Base-by-base conservation (phyloP, 306 rosid species). In the Citrullus colocynthis region DNA sequence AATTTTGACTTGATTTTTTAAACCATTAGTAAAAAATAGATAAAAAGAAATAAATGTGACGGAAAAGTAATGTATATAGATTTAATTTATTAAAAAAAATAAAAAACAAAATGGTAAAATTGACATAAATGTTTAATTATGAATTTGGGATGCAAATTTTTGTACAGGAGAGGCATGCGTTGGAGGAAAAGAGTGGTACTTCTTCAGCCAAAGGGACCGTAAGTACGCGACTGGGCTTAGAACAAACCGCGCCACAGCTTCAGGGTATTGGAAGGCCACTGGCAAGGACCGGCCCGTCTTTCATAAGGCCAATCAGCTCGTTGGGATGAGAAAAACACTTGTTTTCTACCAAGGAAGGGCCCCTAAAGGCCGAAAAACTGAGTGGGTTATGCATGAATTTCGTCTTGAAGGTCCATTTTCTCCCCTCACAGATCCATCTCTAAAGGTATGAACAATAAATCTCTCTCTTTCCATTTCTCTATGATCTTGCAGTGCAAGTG, bases 311-410 rank as follows among this genome's bases (percentile, higher is more conserved):
- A 69, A 30, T 18, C 83, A 80, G 9, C 96, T 91, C 73, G 96
- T 93, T 10, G 98, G 98, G 5, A 93, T 93, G 98, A 89, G 98
- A 61, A 93, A 93, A 80, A 93, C 98, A 30, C 80, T 93, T 82
- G 98, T 93, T 30, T 93, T 93, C 88, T 93, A 93, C 81, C 93
- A 90, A 85, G 98, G 98, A n/a, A 83, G 98, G 78, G 98, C 98
- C 45, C 98, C 98, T 49, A 93, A 93, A 82, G 98, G 98, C 34
- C 86, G 83, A 73, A 93, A 93, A 80, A 86, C 93, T 32, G 92
- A 93, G 5, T 93, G 98, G 98, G 98, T 93, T 57, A 93, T 93
- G 97, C 97, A 93, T 76, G 98, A 93, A 61, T 93, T 93, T 80
- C 88, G 98, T 21, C 85, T 93, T 75, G 92, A 91, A 75, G 88